Base-by-base conservation (phyloP, 306 rosid genomes). In the Carpinus viminea region DNA sequence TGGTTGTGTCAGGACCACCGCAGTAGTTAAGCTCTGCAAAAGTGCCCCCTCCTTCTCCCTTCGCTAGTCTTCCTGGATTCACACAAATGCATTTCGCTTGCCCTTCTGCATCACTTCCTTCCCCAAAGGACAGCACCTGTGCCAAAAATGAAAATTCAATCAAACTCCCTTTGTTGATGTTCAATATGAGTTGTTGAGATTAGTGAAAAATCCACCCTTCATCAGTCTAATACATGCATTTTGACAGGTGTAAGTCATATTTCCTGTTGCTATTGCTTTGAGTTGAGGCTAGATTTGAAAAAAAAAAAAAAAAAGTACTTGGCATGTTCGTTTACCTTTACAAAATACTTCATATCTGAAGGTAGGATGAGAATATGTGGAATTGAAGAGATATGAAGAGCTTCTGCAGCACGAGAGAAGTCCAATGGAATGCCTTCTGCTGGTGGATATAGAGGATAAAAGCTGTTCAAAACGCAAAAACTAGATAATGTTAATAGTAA, bases 41-140 rank as follows among this genome's bases (percentile, higher is more conserved):
- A 80, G 97, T 95, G 68, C 98, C 99, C 26, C 97, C 98, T 75
- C 99, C 97, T 88, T 91, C 98, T 70, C 98, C 99, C 86, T 93
- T 93, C 73, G 94, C 84, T 13, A 93, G 82, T 87, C 98, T 91
- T 85, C 98, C 99, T 0, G 98, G 99, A 83, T 95, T 95, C 61
- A 95, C 81, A 59, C 94, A 93, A 69, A 93, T 72, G 83, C 97
- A 93, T 74, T 84, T 92, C 68, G 17, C 70, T 74, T 52, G 78
- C 78, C 74, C 85, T 48, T 72, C 84, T 34, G 80, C 89, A 51
- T 85, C 89, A 36, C 82, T 81, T 53, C 79, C 71, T 77, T 87
- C 97, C 17, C 87, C 88, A 36, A 81, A 69, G 34, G 90, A 38
- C 68, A 95, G 84, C 45, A 89, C 90, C 99, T 95, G 85, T 11